A percentile compares a stretch with the other conserved stretches of the same genome.
These are phyloP conservation scores for Epichloe coenophiala DNA, from an alignment of 2,329 filamentous ascomycete genomes.

Conservation along the genomic window DNA sequence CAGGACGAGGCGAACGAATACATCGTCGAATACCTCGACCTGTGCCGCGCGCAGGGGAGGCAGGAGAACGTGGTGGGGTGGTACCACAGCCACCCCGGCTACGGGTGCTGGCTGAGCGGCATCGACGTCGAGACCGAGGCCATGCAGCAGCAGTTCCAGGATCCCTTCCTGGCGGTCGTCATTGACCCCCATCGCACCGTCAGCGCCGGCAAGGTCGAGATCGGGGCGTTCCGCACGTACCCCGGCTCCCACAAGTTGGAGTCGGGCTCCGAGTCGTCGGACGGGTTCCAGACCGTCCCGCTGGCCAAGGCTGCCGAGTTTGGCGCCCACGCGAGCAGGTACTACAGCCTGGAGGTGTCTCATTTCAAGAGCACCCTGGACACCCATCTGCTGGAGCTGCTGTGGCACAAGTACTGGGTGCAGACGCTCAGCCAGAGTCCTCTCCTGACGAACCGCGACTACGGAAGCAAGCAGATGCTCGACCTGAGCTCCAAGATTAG, in stretches of 20 bases:
- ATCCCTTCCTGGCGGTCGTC: slow-evolving; percentile 90
- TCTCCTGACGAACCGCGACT: slow-evolving; percentile 84
- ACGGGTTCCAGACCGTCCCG: slow-evolving; percentile 67
- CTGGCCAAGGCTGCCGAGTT: slow-evolving; percentile 93
- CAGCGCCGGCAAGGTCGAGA: slow-evolving; percentile 88
- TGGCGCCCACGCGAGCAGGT: slow-evolving; percentile 77
- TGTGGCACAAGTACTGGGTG: slow-evolving; percentile 99
- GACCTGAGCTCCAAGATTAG: slow-evolving; percentile 76
- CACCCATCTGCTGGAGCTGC: slow-evolving; percentile 66
- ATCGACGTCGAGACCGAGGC: slow-evolving; percentile 88
- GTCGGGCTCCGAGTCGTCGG: slow-evolving; percentile 15
- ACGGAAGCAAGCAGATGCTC: slow-evolving; percentile 79
- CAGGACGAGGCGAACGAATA: slow-evolving; percentile 96
- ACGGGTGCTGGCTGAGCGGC: slow-evolving; percentile 93
- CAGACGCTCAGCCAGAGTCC: slow-evolving; percentile 87
- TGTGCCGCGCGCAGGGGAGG: slow-evolving; percentile 61
- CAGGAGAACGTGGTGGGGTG: slow-evolving; percentile 91
- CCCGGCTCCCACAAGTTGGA: slow-evolving; percentile 55
- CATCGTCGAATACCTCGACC: slow-evolving; percentile 72
- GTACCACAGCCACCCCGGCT: slow-evolving; percentile 97
- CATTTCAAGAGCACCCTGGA: slow-evolving; percentile 94
- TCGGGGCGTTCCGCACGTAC: slow-evolving; percentile 90
- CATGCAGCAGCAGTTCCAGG: slow-evolving; percentile 71
- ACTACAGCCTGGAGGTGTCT: slow-evolving; percentile 83
- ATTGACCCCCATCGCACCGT: slow-evolving; percentile 95